Conservation (phyloP, 768 basidiomycete species). For the Roridomyces roridus region DNA sequence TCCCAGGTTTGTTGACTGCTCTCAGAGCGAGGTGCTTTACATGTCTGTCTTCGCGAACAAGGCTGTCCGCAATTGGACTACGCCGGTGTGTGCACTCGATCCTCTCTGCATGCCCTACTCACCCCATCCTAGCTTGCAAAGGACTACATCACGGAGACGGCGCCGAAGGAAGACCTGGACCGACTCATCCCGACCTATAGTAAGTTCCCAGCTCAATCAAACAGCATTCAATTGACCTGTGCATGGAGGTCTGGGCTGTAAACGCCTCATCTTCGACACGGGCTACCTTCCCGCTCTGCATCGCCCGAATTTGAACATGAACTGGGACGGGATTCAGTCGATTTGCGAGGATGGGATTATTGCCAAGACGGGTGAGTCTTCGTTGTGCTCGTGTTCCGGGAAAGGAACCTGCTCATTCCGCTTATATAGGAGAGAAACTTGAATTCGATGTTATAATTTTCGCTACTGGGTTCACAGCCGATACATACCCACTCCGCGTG, state of each 20-base stretch:
- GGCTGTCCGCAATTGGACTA: conserved; percentile 14
- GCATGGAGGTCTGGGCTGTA: conserved; percentile 61
- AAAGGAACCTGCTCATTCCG: no score
- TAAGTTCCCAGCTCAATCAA: conserved; percentile 33
- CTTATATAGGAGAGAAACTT: conserved; percentile 38
- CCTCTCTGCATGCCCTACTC: no score
- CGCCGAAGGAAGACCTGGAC: conserved; percentile 53
- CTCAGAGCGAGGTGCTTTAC: conserved; percentile 17
- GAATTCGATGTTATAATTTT: conserved; percentile 47
- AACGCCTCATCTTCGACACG: conserved; percentile 57
- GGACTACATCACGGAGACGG: conserved; percentile 42
- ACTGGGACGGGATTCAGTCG: conserved; percentile 46
- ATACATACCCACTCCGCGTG: no score
- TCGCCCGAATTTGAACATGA: conserved; percentile 51
- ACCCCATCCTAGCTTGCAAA: conserved; percentile 30
- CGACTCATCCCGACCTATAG: conserved; percentile 56
- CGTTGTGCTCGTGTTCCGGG: no score
- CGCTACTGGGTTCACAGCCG: conserved; percentile 47
- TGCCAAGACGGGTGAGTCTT: conserved; percentile 43
- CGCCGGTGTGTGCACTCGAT: conserved; percentile 7
- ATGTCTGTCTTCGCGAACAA: conserved; percentile 1
- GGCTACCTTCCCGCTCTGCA: conserved; percentile 52
- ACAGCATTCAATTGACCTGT: no score
- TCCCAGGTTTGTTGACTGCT: background rate
- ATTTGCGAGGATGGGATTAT: conserved; percentile 49